Conservation (phyloP, 768 basidiomycete genomes). For the Lactifluus hygrophoroides region DNA sequence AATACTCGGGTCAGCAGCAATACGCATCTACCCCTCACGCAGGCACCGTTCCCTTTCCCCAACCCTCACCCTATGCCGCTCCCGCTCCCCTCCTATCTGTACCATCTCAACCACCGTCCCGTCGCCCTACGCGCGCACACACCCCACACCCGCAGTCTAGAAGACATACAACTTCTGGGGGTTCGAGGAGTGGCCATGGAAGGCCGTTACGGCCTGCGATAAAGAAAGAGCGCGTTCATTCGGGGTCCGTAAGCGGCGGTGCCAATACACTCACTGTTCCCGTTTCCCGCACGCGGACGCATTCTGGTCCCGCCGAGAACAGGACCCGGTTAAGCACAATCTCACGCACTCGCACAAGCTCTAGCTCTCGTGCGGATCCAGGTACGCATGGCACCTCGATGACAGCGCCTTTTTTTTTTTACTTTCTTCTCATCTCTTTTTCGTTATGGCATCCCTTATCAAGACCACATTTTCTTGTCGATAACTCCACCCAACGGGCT, state of each 20-base stretch:
- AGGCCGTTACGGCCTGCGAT: constrained; percentile 47
- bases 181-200: neutral
- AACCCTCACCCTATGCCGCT: constrained; percentile 7
- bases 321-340: constrained; percentile 23
- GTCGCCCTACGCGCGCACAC: constrained; percentile 13
- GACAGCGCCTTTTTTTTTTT: neutral
- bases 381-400: constrained; percentile 21
- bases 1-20: constrained; percentile 19
- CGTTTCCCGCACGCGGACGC: constrained; percentile 32
- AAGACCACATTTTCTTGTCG: constrained; percentile 68
- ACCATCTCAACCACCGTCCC: neutral
- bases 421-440: neutral
- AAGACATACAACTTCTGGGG: constrained; percentile 30
- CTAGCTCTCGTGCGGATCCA: constrained; percentile 24
- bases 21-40: constrained; percentile 9
- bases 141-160: constrained; percentile 25
- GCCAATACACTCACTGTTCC: constrained; percentile 23
- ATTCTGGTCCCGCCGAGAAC: constrained; percentile 30
- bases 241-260: neutral
- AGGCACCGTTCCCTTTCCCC: constrained; percentile 8
- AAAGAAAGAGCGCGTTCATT: constrained; percentile 34
- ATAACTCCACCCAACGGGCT: constrained; percentile 60
- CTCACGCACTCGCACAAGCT: constrained; percentile 30
- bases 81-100: constrained; percentile 6
- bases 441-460: neutral